Percentiles rank a stretch among this genome's conserved stretches.
phyloP scores from a whole-genome alignment of 1,284 basidiomycete species.

The Boletellus dicymbophilus region DNA sequence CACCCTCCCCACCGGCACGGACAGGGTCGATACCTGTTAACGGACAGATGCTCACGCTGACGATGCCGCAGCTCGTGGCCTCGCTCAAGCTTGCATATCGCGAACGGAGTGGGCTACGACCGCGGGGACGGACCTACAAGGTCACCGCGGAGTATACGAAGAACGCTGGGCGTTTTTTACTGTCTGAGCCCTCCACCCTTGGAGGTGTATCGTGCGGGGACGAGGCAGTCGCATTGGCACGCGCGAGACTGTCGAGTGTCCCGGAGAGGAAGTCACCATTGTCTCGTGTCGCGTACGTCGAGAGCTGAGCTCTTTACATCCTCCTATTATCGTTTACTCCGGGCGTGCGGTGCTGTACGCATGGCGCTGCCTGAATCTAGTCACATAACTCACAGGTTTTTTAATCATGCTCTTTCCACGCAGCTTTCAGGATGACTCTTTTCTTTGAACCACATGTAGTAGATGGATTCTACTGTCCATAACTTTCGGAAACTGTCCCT shows the following conservation, averaged over 20 bases:
- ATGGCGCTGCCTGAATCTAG: no score
- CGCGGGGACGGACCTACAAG: conserved; percentile 20
- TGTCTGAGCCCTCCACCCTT: not conserved
- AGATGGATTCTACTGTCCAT: conserved; percentile 31
- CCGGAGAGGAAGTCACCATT: conserved; percentile 29
- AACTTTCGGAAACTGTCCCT: not conserved
- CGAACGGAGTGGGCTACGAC: conserved; percentile 20
- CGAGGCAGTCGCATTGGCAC: not conserved
- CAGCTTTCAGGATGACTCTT: no score
- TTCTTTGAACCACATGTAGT: conserved; percentile 16
- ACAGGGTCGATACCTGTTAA: conserved; percentile 4
- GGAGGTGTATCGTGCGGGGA: no score
- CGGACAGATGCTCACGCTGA: conserved; percentile 18
- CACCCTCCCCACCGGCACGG: conserved; percentile 30
- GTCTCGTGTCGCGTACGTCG: conserved; percentile 18
- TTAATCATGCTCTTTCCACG: conserved; percentile 18
- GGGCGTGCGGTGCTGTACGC: not conserved
- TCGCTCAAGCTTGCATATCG: conserved; percentile 28
- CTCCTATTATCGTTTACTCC: no score
- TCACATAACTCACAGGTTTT: no score
- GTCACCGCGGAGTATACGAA: conserved; percentile 1
- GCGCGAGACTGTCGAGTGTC: conserved; percentile 11
- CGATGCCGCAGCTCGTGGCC: conserved; percentile 35
- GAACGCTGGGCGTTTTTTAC: conserved; percentile 11
- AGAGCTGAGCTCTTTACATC: conserved; percentile 27